Evolutionary conservation across 805 yeast genomes (phyloP), one percentile per base, ranked within the genome.

Genomic region (Teunomyces barrocoloradensis): DNA sequence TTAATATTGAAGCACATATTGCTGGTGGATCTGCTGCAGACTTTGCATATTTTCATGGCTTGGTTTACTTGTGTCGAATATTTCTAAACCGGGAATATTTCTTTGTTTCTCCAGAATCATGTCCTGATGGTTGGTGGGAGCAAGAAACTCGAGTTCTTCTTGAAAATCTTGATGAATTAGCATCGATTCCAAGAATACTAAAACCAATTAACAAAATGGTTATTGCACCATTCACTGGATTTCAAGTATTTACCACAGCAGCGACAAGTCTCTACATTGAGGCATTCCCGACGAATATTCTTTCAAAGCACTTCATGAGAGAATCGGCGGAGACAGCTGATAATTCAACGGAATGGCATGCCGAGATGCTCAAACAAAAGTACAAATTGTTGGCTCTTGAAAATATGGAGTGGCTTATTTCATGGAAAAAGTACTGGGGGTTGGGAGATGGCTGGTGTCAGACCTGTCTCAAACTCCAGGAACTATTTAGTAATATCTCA

Each of bases 161-260:
- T 4, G 47, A 51, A 4, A 47, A 63, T 0, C 42, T 69, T 3
- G 62, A 62, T 36, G 49, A 54, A 11, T 51, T 66, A 23, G 53
- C 65, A 27, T 46, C 43, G 5, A 46, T 68, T 42, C 55, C 64
- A 4, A 47, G 48, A 12, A 52, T 53, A 1, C 50, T 68, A 21
- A 51, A 60, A 2, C 52, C 52, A 1, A 47, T 53, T 5, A 53
- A 59, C 39, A 47, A 55, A 38, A 64, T 69, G 66, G 66, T 67
- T 4, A 54, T 64, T 23, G 70, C 73, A 0, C 74, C 74, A 5
- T 69, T 68, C 46, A 67, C 73, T 3, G 69, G 70, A 6, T 67
- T 69, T 46, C 65, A 69, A 49, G 58, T 67, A 5, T 69, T 66
- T 53, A 67, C 74, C 1, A 55, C 60, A 25, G 66, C 70, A 3